A percentile compares a stretch with the other conserved stretches of the same genome.
Evolutionary conservation across 331 rosid species (phyloP).

Genomic region (Quercus phellos): DNA sequence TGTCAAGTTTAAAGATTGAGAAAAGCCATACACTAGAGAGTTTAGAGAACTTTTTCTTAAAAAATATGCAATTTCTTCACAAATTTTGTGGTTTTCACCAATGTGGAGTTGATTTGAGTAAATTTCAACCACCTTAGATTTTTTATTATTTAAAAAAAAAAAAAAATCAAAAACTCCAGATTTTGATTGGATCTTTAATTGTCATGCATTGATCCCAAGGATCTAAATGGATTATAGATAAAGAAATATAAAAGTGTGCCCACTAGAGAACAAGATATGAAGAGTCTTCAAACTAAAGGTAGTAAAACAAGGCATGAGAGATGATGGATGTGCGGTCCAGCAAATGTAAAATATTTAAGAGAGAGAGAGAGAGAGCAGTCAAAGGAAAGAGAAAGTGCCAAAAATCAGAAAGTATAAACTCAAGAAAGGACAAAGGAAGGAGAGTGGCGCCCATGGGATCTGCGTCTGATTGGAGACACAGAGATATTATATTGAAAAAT

Average conservation of each 20-base stretch:
- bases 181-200: not conserved
- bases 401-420: too few species aligned
- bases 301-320: not conserved
- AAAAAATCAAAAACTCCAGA: too few species aligned
- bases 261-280: too few species aligned
- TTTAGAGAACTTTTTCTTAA: not conserved
- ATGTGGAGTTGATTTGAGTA: not conserved
- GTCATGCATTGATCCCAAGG: too few species aligned
- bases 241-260: too few species aligned
- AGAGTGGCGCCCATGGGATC: not conserved
- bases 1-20: not conserved
- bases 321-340: not conserved
- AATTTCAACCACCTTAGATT: not conserved
- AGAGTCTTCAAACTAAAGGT: too few species aligned
- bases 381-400: too few species aligned
- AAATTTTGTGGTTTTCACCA: not conserved
- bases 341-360: not conserved
- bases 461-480: not conserved
- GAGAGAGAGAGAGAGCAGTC: not conserved
- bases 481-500: not conserved
- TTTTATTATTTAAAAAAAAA: not conserved
- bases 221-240: too few species aligned
- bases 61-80: not conserved
- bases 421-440: not conserved
- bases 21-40: not conserved